Evolutionary conservation across 495 filamentous ascomycete species (phyloP), one percentile per base, ranked within the genome.

Genomic region (Acidiella bohemica): DNA sequence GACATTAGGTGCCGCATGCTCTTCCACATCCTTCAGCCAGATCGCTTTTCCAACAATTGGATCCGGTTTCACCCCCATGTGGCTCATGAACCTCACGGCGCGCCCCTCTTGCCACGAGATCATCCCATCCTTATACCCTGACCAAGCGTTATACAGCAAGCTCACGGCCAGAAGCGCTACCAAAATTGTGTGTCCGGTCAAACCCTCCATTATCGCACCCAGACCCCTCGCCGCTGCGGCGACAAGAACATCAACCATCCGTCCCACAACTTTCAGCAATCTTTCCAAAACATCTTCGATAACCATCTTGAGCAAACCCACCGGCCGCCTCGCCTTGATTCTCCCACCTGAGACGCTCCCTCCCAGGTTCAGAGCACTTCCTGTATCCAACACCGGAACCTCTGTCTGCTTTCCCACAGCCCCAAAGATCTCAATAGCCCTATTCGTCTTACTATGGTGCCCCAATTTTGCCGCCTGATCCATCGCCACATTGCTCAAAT

Each of bases 341-440:
- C n/a, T n/a, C 21, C 71, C 70, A 34, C 75, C 68, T 33, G 65
- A 64, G 59, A 63, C 20, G 58, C 27, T 67, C 53, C n/a, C 42
- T 41, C 14, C 66, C 57, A 46, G 54, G 53, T 32, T 55, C 44
- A 59, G 47, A 31, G 56, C 55, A 56, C 70, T 57, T 42, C 64
- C 22, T 49, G 53, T 36, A 40, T 71, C 63, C 53, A 87, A 80
- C 20, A 85, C 69, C 2, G 80, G 67, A 11, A 68, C 67, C 32
- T 76, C 66, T 11, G 59, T 75, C 54, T 84, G 79, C 40, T 78
- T 70, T 23, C 87, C 87, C 32, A 97, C 67, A 39, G 79, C 71
- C 34, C 90, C 90, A 57, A 94, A 97, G 16, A 94, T 83, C 39
- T 80, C 73, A 38, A 93, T 80, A 28, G 87, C 87, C 47, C 88